A percentile compares a stretch with the other conserved stretches of the same genome.
These are phyloP conservation scores for Cardiospermum halicacabum DNA, from an alignment of 345 rosid species.

Conservation along the genomic window DNA sequence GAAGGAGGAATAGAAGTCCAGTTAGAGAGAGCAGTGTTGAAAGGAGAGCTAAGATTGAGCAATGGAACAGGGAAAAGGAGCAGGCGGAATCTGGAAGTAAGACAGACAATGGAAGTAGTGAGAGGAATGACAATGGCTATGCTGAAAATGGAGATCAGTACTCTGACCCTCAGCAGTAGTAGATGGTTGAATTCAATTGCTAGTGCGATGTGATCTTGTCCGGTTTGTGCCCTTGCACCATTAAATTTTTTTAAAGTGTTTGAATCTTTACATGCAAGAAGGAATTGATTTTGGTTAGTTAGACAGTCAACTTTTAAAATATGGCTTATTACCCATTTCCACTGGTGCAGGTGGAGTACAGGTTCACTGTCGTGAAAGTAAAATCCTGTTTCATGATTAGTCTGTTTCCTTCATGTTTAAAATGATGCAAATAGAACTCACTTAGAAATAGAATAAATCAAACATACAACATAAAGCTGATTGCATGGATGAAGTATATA, in stretches of 20 bases:
- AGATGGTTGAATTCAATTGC: slow-evolving; percentile 4
- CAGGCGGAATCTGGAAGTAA: slow-evolving; percentile 15
- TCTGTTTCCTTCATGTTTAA: background rate
- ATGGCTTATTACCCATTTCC: slow-evolving; percentile 38
- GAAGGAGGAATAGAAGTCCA: slow-evolving; percentile 39
- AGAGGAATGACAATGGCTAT: slow-evolving; percentile 16
- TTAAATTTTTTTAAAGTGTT: slow-evolving; percentile 2
- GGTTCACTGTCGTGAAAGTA: slow-evolving; percentile 34
- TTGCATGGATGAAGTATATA: background rate
- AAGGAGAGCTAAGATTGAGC: slow-evolving; percentile 53
- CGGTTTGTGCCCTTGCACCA: slow-evolving; percentile 15
- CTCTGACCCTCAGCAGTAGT: slow-evolving; percentile 22
- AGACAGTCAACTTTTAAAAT: slow-evolving; percentile 21
- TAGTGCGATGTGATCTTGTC: background rate
- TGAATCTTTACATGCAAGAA: background rate
- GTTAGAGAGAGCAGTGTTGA: slow-evolving; percentile 49
- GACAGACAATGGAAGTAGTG: slow-evolving; percentile 14
- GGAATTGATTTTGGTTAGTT: background rate
- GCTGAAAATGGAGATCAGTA: slow-evolving; percentile 22
- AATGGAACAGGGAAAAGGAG: slow-evolving; percentile 61
- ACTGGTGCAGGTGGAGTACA: slow-evolving; percentile 50
- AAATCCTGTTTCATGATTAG: slow-evolving; percentile 9
- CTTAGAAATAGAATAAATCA: background rate
- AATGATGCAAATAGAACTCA: background rate
- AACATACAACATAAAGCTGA: background rate